phyloP scores from a whole-genome alignment of 2,329 filamentous ascomycete genomes.

The Endocalyx cinctus region DNA sequence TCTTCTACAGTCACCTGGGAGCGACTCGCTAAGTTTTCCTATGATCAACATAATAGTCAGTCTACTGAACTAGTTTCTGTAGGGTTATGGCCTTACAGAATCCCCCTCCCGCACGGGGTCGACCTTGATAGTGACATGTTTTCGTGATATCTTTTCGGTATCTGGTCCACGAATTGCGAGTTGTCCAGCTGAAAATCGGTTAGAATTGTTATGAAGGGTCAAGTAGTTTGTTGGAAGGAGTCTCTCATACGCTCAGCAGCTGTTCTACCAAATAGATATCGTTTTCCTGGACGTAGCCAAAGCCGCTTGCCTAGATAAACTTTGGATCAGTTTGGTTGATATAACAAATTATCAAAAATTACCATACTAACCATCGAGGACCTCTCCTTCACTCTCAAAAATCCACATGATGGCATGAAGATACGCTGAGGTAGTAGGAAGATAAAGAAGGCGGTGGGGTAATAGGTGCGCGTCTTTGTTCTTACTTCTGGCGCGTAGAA shows the following conservation, averaged over 20 bases:
- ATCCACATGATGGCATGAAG: slow-evolving; percentile 43
- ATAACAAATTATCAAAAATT: neutral
- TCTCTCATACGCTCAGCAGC: slow-evolving; percentile 53
- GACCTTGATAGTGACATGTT: slow-evolving; percentile 78
- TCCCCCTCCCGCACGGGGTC: slow-evolving; percentile 60
- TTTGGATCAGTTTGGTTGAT: slow-evolving; percentile 8
- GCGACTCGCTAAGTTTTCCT: slow-evolving; percentile 60
- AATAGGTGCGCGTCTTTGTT: neutral
- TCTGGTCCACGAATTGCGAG: slow-evolving; percentile 56
- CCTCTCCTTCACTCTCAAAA: slow-evolving; percentile 46
- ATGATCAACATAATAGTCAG: slow-evolving; percentile 6
- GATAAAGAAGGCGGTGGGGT: slow-evolving; percentile 1
- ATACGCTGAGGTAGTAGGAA: slow-evolving; percentile 1
- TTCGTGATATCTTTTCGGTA: slow-evolving; percentile 79
- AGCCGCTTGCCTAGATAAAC: slow-evolving; percentile 57
- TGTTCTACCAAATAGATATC: slow-evolving; percentile 81
- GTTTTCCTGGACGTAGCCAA: slow-evolving; percentile 83
- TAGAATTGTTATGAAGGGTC: neutral
- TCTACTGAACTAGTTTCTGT: neutral
- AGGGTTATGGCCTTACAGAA: slow-evolving; percentile 47
- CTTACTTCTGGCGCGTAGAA: slow-evolving; percentile 4
- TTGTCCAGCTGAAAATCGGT: slow-evolving; percentile 53
- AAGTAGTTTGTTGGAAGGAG: neutral
- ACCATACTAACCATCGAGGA: slow-evolving; percentile 37
- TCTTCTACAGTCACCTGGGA: slow-evolving; percentile 74